Evolutionary conservation across 331 rosid genomes (phyloP).

Genomic region (Quercus phellos): DNA sequence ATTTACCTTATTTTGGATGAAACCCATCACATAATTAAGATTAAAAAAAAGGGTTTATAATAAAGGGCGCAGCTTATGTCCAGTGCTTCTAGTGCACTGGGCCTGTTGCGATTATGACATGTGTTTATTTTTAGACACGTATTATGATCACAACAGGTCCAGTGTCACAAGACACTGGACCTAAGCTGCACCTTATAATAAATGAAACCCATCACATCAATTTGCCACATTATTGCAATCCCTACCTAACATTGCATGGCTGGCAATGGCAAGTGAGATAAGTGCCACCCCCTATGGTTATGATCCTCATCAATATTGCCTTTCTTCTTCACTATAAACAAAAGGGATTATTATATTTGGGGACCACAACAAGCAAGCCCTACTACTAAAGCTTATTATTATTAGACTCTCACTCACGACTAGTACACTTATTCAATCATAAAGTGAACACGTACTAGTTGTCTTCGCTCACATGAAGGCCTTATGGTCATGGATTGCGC

Average conservation of each 20-base stretch:
- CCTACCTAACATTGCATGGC: conserved; percentile 44
- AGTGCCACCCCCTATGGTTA: conserved; percentile 22
- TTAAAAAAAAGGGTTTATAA: neutral
- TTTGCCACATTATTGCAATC: conserved; percentile 24
- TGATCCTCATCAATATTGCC: conserved; percentile 27
- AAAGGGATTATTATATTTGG: neutral
- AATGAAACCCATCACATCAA: conserved; percentile 27
- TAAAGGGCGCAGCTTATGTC: too few species aligned
- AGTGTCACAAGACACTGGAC: too few species aligned
- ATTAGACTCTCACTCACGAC: too few species aligned
- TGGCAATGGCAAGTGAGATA: conserved; percentile 43
- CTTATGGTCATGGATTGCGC: neutral
- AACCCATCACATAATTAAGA: neutral
- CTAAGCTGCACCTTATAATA: neutral
- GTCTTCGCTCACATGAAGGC: neutral
- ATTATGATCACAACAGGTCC: too few species aligned
- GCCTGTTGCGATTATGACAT: too few species aligned
- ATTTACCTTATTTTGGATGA: neutral
- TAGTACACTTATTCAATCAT: neutral
- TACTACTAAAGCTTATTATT: neutral
- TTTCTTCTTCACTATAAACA: neutral
- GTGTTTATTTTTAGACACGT: rapidly evolving
- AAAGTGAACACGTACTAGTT: neutral
- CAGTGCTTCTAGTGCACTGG: rapidly evolving
- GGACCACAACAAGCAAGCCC: conserved; percentile 1